These are phyloP conservation scores for Saksenaea vasiformis DNA, from an alignment of 371 early-diverging fungal species.

Conservation along the genomic window DNA sequence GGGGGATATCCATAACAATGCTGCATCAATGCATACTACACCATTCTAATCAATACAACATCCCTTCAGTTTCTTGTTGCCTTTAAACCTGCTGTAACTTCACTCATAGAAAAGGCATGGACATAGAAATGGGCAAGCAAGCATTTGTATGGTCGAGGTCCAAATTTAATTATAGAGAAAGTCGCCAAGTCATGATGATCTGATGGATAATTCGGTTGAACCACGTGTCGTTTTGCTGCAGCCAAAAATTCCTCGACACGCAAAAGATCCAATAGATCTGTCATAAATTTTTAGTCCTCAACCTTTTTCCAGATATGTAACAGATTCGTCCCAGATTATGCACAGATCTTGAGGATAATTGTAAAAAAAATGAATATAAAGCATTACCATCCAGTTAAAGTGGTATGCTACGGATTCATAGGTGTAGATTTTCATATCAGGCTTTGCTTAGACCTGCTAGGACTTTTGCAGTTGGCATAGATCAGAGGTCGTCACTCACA, in stretches of 20 bases:
- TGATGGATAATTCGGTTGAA: constrained; percentile 54
- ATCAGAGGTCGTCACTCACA: too few species aligned
- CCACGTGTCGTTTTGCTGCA: constrained; percentile 77
- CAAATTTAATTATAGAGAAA: constrained; percentile 59
- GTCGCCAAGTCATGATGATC: not conserved
- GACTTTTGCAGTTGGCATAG: too few species aligned
- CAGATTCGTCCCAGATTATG: too few species aligned
- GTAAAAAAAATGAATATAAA: too few species aligned
- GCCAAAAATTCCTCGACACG: constrained; percentile 77
- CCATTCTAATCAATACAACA: not conserved
- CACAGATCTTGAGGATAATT: too few species aligned
- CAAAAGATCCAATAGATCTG: constrained; percentile 68
- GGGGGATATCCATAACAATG: constrained; percentile 87
- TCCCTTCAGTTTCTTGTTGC: constrained; percentile 29
- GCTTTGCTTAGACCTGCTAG: too few species aligned
- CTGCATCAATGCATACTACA: constrained; percentile 83
- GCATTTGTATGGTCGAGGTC: constrained; percentile 70
- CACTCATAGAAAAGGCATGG: constrained; percentile 75
- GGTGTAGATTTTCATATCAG: too few species aligned
- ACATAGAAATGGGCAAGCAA: constrained; percentile 78
- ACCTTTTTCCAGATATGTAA: too few species aligned
- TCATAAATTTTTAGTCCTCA: too few species aligned
- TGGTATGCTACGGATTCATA: too few species aligned
- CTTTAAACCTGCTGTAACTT: constrained; percentile 71
- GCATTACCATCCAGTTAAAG: too few species aligned